These are phyloP conservation scores for Mucor lusitanicus DNA, from an alignment of 371 early-diverging fungal genomes.

Conservation along the genomic window DNA sequence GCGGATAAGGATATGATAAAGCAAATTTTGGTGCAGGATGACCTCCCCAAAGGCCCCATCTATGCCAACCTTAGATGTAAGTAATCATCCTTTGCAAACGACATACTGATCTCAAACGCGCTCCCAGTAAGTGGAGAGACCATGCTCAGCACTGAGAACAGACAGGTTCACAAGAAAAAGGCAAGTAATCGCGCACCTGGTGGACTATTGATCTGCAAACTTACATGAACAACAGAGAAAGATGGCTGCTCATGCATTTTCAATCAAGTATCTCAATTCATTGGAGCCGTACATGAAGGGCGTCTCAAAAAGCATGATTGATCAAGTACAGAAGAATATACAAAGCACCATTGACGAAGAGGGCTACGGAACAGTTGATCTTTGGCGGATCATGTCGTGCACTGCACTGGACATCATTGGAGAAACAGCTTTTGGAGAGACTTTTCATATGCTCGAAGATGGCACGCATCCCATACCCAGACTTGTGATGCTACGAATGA, in stretches of 20 bases:
- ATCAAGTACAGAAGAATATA: slow-evolving; percentile 22
- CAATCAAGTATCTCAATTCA: slow-evolving; percentile 38
- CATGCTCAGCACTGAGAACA: background rate
- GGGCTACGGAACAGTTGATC: background rate
- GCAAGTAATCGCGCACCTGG: slow-evolving; percentile 11
- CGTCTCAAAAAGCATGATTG: slow-evolving; percentile 18
- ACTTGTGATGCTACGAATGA: background rate
- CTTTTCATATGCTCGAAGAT: background rate
- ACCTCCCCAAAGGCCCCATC: slow-evolving; percentile 16
- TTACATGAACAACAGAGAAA: slow-evolving; percentile 26
- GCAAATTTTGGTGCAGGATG: slow-evolving; percentile 17
- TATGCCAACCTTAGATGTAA: slow-evolving; percentile 22
- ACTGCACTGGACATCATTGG: background rate
- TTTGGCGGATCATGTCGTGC: background rate
- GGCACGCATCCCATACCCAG: background rate
- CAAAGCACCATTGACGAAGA: background rate
- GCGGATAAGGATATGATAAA: slow-evolving; percentile 23
- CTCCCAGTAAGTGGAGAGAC: background rate
- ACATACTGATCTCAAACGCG: background rate
- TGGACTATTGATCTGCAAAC: background rate
- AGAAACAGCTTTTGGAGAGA: slow-evolving; percentile 1
- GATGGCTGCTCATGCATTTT: slow-evolving; percentile 48
- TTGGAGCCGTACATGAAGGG: slow-evolving; percentile 38
- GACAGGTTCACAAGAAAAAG: slow-evolving; percentile 28
- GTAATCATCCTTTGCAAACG: background rate